These are phyloP conservation scores for Helicostylum pulchrum DNA, from an alignment of 192 early-diverging fungal species.

Conservation along the genomic window DNA sequence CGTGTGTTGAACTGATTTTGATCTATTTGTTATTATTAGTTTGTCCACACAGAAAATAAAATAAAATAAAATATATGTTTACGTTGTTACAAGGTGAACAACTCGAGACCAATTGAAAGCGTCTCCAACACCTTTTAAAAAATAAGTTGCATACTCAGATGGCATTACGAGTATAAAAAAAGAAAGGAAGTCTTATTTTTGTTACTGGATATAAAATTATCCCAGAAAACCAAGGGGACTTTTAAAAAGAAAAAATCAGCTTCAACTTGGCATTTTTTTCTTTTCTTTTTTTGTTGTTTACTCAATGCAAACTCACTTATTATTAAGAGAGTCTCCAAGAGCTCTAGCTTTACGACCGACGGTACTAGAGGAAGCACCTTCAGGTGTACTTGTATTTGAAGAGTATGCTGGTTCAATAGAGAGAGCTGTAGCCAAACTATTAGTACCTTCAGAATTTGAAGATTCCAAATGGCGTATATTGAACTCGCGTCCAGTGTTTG, in stretches of 20 bases:
- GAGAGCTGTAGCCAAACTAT: slow-evolving; percentile 37
- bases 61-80: background rate
- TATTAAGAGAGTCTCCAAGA: slow-evolving; percentile 50
- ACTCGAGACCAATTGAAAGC: slow-evolving; percentile 33
- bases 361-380: slow-evolving; percentile 34
- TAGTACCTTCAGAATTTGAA: slow-evolving; percentile 38
- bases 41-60: background rate
- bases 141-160: background rate
- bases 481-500: slow-evolving; percentile 46
- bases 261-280: too few species aligned
- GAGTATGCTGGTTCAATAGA: slow-evolving; percentile 20
- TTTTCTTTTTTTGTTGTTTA: slow-evolving; percentile 1
- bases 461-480: slow-evolving; percentile 39
- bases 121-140: slow-evolving; percentile 13
- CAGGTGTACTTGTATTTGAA: slow-evolving; percentile 33
- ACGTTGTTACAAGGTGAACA: slow-evolving; percentile 29
- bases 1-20: slow-evolving; percentile 21
- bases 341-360: slow-evolving; percentile 61
- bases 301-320: slow-evolving; percentile 36
- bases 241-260: too few species aligned
- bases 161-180: too few species aligned
- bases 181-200: too few species aligned
- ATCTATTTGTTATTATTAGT: slow-evolving; percentile 11
- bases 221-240: too few species aligned
- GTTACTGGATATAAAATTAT: too few species aligned